Conservation (phyloP, 148 eudicot genomes). For the Cornus suecica region DNA sequence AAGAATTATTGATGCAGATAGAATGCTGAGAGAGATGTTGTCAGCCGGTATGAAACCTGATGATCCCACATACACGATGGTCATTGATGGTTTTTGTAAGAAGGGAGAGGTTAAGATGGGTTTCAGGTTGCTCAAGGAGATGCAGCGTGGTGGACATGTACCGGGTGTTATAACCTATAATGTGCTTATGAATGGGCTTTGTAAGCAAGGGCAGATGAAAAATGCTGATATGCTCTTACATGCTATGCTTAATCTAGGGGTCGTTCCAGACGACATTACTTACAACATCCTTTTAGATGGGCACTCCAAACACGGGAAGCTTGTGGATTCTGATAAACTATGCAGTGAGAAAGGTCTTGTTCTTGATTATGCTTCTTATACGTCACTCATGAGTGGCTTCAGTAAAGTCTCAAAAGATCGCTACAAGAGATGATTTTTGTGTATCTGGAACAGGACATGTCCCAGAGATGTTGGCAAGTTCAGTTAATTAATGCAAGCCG, state of each 20-base stretch:
- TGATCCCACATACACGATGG: slow-evolving; percentile 57
- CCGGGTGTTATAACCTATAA: slow-evolving; percentile 67
- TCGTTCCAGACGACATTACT: slow-evolving; percentile 69
- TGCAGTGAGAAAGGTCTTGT: slow-evolving; percentile 63
- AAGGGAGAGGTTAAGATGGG: slow-evolving; percentile 65
- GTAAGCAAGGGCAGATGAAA: slow-evolving; percentile 75
- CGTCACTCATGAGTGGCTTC: slow-evolving; percentile 39
- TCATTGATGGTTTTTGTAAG: slow-evolving; percentile 69
- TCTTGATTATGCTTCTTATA: slow-evolving; percentile 68
- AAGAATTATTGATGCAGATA: slow-evolving; percentile 50
- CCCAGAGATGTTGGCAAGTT: not conserved
- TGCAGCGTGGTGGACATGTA: slow-evolving; percentile 47
- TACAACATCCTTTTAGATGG: slow-evolving; percentile 76
- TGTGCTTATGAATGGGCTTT: slow-evolving; percentile 73
- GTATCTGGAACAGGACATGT: not conserved
- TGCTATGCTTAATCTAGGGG: slow-evolving; percentile 71
- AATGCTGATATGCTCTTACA: slow-evolving; percentile 65
- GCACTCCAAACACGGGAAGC: slow-evolving; percentile 43
- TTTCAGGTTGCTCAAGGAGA: slow-evolving; percentile 59
- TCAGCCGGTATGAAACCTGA: slow-evolving; percentile 50
- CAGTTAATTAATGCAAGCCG: not conserved
- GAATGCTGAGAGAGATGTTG: slow-evolving; percentile 58
- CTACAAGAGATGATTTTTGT: slow-evolving; percentile 12
- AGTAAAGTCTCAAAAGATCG: slow-evolving; percentile 28
- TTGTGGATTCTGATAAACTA: slow-evolving; percentile 32